Evolutionary conservation across 176 grass and related monocot species (phyloP).

Genomic region (Saccharum spontaneum): DNA sequence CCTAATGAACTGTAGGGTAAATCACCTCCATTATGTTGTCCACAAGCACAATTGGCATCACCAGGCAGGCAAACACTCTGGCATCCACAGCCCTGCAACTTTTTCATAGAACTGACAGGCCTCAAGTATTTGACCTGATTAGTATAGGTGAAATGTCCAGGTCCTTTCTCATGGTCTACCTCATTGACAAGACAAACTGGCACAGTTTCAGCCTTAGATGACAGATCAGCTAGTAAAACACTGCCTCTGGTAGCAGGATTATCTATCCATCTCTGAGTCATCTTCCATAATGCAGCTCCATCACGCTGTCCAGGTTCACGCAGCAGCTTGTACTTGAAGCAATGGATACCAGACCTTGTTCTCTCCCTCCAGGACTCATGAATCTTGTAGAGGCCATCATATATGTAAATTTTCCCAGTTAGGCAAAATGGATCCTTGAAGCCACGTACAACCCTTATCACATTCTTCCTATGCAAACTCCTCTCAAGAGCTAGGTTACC

Average conservation of each 20-base stretch:
- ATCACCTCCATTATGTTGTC: constrained; percentile 58
- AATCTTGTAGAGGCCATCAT: constrained; percentile 86
- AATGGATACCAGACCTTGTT: constrained; percentile 49
- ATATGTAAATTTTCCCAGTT: constrained; percentile 70
- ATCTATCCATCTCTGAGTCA: constrained; percentile 61
- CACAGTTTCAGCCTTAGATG: constrained; percentile 52
- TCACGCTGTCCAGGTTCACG: constrained; percentile 62
- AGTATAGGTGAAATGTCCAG: constrained; percentile 60
- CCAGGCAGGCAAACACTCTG: constrained; percentile 62
- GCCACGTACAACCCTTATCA: constrained; percentile 73
- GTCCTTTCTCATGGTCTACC: constrained; percentile 59
- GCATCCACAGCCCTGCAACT: constrained; percentile 61
- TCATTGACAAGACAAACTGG: constrained; percentile 80
- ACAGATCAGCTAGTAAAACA: constrained; percentile 58
- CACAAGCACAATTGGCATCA: constrained; percentile 53
- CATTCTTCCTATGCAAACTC: constrained; percentile 65
- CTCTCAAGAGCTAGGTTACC: constrained; percentile 60
- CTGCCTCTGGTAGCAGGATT: constrained; percentile 59
- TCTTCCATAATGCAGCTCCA: constrained; percentile 58
- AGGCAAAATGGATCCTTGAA: constrained; percentile 49
- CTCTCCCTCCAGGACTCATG: constrained; percentile 65
- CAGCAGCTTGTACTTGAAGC: constrained; percentile 72
- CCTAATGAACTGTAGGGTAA: constrained; percentile 78
- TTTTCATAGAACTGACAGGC: constrained; percentile 42
- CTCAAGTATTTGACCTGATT: constrained; percentile 43